Percentiles rank a stretch among this genome's conserved stretches.
These are phyloP conservation scores for Uromyces viciae-fabae DNA, from an alignment of 1,284 basidiomycete species.

Conservation along the genomic window DNA sequence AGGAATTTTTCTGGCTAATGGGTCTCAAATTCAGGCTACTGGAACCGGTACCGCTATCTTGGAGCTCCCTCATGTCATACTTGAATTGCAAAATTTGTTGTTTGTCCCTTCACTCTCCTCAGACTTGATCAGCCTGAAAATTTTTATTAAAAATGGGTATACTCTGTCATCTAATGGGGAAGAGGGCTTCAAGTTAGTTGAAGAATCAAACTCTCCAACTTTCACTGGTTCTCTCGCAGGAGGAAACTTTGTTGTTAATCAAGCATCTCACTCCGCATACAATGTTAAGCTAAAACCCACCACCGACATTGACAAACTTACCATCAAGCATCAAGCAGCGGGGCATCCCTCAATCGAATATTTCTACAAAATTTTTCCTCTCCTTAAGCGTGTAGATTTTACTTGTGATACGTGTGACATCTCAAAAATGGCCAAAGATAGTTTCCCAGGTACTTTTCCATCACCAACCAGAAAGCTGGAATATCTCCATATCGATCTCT, in stretches of 20 bases:
- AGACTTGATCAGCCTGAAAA: not conserved
- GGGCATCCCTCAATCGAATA: not conserved
- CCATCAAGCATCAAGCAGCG: not conserved
- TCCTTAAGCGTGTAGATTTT: not conserved
- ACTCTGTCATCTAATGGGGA: not conserved
- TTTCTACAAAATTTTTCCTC: constrained; percentile 4
- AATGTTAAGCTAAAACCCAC: no score
- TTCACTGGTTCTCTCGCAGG: not conserved
- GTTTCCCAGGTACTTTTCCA: not conserved
- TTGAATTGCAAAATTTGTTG: not conserved
- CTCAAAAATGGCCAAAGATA: not conserved
- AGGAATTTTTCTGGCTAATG: not conserved
- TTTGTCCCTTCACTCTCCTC: not conserved
- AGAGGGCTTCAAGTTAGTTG: not conserved
- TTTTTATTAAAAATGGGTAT: not conserved
- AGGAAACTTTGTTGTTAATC: not conserved
- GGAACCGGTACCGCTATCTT: not conserved
- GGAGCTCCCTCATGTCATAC: not conserved
- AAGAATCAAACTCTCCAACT: not conserved
- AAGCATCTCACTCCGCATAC: no score
- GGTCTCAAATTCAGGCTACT: not conserved
- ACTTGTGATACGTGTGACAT: not conserved
- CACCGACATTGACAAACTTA: not conserved
- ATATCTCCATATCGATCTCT: not conserved
- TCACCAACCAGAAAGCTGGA: not conserved